A percentile compares a stretch with the other conserved stretches of the same genome.
phyloP scores from a whole-genome alignment of 345 rosid species.

The Eucalyptus marginata region DNA sequence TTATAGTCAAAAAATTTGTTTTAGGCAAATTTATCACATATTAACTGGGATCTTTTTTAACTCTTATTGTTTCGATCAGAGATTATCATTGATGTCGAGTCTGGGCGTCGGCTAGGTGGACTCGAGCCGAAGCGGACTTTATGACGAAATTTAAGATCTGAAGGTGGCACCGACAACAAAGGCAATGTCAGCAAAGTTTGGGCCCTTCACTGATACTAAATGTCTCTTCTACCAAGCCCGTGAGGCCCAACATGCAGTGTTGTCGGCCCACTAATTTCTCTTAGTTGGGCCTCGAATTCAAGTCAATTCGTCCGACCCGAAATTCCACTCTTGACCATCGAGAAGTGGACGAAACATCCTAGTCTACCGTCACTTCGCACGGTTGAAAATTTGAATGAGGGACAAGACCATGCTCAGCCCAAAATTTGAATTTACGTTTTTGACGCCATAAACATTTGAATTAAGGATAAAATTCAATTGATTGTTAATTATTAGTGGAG shows the following conservation, averaged over 20 bases:
- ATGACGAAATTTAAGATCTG: background rate
- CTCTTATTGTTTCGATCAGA: rapidly evolving
- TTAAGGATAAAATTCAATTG: background rate
- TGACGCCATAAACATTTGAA: background rate
- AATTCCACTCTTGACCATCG: background rate
- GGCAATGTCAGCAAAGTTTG: background rate
- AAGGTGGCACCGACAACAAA: background rate
- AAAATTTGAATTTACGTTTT: background rate
- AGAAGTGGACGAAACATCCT: background rate
- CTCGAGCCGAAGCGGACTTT: background rate
- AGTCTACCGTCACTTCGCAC: background rate
- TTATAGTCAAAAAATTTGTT: too few relatives aligned
- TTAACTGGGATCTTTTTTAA: rapidly evolving
- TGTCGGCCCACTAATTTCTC: background rate
- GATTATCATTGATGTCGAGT: background rate
- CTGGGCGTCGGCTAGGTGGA: background rate
- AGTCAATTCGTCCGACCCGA: background rate
- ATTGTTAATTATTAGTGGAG: background rate
- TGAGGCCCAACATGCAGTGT: background rate
- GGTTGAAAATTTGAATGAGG: background rate
- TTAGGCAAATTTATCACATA: rapidly evolving
- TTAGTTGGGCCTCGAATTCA: background rate
- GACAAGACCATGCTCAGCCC: background rate
- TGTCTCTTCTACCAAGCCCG: background rate
- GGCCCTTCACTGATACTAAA: background rate